Conservation (phyloP, 2,329 filamentous ascomycete genomes). For the Phyllosticta citriasiana region DNA sequence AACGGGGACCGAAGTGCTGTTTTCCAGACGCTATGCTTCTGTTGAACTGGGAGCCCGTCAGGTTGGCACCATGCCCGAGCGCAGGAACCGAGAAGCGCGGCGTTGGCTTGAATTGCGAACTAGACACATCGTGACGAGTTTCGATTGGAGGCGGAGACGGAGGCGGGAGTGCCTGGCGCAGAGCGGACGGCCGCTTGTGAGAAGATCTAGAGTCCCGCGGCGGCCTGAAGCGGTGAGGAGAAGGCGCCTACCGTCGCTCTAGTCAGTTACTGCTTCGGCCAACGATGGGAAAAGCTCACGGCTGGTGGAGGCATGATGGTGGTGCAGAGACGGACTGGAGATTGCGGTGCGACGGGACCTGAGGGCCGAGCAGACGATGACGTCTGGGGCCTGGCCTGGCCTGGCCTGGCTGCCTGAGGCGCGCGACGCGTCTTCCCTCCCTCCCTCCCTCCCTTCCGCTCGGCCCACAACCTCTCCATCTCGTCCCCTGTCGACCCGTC, state of each 20-base stretch:
- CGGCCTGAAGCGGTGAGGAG: constrained; percentile 25
- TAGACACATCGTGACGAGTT: background rate
- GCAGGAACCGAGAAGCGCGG: constrained; percentile 23
- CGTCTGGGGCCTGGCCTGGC: background rate
- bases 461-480: background rate
- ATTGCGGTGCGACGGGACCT: background rate
- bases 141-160: constrained; percentile 11
- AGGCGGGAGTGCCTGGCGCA: constrained; percentile 4
- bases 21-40: background rate
- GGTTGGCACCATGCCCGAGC: background rate
- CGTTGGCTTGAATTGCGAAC: constrained; percentile 18
- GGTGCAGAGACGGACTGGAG: background rate
- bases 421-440: background rate
- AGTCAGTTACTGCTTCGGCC: background rate
- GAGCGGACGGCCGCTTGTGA: constrained; percentile 9
- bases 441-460: background rate
- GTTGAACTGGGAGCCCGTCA: background rate
- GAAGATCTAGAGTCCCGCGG: constrained; percentile 11
- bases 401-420: background rate
- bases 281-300: background rate
- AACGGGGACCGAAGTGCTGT: constrained; percentile 13
- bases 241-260: constrained; percentile 16
- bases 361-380: background rate
- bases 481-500: background rate
- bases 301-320: background rate